A percentile compares a stretch with the other conserved stretches of the same genome.
Evolutionary conservation across 2,329 filamentous ascomycete genomes (phyloP).

Genomic region (Reticulascus tulasneorum): DNA sequence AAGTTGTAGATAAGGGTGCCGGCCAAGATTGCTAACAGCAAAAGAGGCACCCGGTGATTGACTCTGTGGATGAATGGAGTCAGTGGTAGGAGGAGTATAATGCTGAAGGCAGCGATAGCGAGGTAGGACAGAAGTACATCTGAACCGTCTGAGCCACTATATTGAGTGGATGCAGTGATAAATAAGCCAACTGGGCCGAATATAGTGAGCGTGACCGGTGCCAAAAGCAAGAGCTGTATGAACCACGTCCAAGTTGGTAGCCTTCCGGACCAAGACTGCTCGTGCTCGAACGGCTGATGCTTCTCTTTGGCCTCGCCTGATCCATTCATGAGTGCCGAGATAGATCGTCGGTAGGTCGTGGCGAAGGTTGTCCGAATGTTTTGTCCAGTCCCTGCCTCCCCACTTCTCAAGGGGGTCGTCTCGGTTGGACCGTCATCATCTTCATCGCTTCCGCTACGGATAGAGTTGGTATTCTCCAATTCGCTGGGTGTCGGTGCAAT

Average conservation of each 20-base stretch:
- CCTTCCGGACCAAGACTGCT: conserved; percentile 80
- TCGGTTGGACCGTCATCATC: conserved; percentile 39
- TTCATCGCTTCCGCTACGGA: conserved; percentile 31
- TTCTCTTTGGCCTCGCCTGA: conserved; percentile 25
- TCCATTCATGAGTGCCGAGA: conserved; percentile 23
- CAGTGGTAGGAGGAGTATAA: conserved; percentile 70
- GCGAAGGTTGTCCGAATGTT: conserved; percentile 48
- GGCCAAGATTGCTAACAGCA: conserved; percentile 66
- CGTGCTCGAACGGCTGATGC: conserved; percentile 54
- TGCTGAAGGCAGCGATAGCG: conserved; percentile 61
- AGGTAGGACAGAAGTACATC: conserved; percentile 69
- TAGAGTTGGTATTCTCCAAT: conserved; percentile 14
- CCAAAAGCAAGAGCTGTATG: conserved; percentile 76
- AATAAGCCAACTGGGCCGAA: conserved; percentile 73
- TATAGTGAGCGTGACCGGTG: conserved; percentile 73
- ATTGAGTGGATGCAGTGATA: conserved; percentile 66
- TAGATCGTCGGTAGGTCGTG: conserved; percentile 50
- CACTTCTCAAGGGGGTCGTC: conserved; percentile 43
- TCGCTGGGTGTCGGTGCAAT: conserved; percentile 37
- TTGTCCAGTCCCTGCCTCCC: conserved; percentile 25
- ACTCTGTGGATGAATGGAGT: conserved; percentile 85
- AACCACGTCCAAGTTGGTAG: conserved; percentile 85
- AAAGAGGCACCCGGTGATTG: conserved; percentile 74
- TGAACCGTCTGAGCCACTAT: conserved; percentile 82
- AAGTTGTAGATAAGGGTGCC: conserved; percentile 78